These are phyloP conservation scores for Tetrastigma voinierianum DNA, from an alignment of 164 flowering plant species.

Conservation along the genomic window DNA sequence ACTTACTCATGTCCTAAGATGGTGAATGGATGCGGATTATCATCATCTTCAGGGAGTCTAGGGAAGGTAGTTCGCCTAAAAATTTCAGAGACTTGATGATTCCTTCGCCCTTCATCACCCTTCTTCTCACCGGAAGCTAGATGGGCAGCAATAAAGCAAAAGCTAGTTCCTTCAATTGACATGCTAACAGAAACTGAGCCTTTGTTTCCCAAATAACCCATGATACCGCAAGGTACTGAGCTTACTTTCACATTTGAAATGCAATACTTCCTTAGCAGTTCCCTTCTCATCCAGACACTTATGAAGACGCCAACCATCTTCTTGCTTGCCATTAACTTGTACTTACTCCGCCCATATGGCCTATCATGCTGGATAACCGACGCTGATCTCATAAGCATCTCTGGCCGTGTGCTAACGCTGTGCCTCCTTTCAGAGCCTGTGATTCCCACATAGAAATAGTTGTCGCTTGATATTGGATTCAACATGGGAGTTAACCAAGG, in stretches of 20 bases:
- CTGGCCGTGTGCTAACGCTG: slow-evolving; percentile 2
- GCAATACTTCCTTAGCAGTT: slow-evolving; percentile 38
- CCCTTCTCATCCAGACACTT: slow-evolving; percentile 68
- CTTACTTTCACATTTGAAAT: slow-evolving; percentile 56
- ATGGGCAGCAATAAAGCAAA: slow-evolving; percentile 74
- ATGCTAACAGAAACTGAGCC: slow-evolving; percentile 71
- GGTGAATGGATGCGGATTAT: slow-evolving; percentile 47
- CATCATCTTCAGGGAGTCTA: slow-evolving; percentile 34
- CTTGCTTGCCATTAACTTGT: slow-evolving; percentile 67
- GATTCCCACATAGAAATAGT: slow-evolving; percentile 17
- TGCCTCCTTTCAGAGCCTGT: slow-evolving; percentile 8
- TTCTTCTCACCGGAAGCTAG: slow-evolving; percentile 81
- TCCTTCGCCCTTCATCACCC: slow-evolving; percentile 65
- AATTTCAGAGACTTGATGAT: slow-evolving; percentile 69
- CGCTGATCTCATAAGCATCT: slow-evolving; percentile 15
- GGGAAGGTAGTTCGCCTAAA: slow-evolving; percentile 64
- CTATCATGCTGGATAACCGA: slow-evolving; percentile 4
- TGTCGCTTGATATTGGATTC: slow-evolving; percentile 34
- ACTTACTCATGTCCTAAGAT: slow-evolving; percentile 86
- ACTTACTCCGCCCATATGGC: slow-evolving; percentile 21
- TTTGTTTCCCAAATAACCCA: slow-evolving; percentile 86
- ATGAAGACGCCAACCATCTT: slow-evolving; percentile 82
- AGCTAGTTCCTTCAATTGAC: slow-evolving; percentile 69
- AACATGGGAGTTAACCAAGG: slow-evolving; percentile 54
- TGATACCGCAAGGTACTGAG: slow-evolving; percentile 75